Evolutionary conservation across 2,329 filamentous ascomycete genomes (phyloP).

Genomic region (Calonectria pteridis): DNA sequence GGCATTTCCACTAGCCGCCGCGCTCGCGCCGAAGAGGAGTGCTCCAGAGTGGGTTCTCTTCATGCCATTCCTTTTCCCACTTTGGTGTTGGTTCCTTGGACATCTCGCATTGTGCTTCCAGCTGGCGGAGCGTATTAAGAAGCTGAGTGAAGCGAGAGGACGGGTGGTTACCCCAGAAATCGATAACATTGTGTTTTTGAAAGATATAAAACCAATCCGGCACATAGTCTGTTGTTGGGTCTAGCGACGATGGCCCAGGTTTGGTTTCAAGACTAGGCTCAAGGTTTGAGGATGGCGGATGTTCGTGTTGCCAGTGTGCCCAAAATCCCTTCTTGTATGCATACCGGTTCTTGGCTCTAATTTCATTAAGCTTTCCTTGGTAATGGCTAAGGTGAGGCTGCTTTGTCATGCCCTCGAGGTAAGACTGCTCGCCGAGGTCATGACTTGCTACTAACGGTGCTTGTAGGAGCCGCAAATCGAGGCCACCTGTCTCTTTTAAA

Average conservation of each 20-base stretch:
- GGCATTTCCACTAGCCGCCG: conserved; percentile 46
- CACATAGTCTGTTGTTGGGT: neutral
- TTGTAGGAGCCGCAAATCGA: conserved; percentile 11
- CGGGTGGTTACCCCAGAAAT: conserved; percentile 14
- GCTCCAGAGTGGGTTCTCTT: conserved; percentile 29
- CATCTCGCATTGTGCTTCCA: conserved; percentile 29
- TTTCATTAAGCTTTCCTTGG: conserved; percentile 15
- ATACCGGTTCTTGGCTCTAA: conserved; percentile 15
- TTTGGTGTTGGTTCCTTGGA: neutral
- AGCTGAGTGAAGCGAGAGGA: conserved; percentile 34
- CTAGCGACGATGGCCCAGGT: neutral
- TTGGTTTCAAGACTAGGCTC: neutral
- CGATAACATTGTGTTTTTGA: conserved; percentile 24
- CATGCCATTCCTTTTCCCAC: conserved; percentile 42
- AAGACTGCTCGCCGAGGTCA: neutral
- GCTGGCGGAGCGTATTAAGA: conserved; percentile 30
- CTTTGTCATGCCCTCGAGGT: neutral
- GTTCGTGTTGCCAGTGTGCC: conserved; percentile 25
- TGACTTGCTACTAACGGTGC: neutral
- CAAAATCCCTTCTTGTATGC: conserved; percentile 22
- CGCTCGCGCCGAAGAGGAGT: conserved; percentile 33
- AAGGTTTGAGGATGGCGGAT: neutral
- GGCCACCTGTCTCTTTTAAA: conserved; percentile 23
- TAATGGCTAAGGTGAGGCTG: conserved; percentile 1
- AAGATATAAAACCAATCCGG: conserved; percentile 39